A percentile compares a stretch with the other conserved stretches of the same genome.
These are phyloP conservation scores for Fonsecaea pedrosoi DNA, from an alignment of 2,329 filamentous ascomycete species.

Conservation along the genomic window DNA sequence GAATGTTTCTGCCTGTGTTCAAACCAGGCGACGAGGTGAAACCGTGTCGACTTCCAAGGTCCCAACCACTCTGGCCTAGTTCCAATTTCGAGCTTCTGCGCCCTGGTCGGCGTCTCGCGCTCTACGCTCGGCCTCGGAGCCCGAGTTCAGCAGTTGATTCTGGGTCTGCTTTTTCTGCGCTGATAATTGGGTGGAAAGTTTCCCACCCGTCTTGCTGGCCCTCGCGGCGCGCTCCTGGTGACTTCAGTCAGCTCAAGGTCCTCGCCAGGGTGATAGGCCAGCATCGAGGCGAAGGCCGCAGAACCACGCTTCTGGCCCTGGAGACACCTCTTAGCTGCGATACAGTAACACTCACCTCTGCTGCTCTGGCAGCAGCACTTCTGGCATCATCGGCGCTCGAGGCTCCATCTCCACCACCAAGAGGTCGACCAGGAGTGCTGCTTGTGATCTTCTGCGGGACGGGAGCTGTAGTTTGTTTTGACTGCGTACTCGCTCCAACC, in stretches of 20 bases:
- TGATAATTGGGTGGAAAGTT: conserved; percentile 72
- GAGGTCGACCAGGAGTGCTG: conserved; percentile 64
- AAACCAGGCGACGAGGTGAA: neutral
- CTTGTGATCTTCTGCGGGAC: conserved; percentile 48
- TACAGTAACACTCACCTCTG: conserved; percentile 68
- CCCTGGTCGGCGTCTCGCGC: conserved; percentile 69
- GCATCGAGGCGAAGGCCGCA: neutral
- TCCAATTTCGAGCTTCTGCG: conserved; percentile 32
- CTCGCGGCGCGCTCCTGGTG: conserved; percentile 69
- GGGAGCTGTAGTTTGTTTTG: conserved; percentile 58
- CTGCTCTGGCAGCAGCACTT: conserved; percentile 77
- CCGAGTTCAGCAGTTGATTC: conserved; percentile 70
- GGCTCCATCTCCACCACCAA: conserved; percentile 61
- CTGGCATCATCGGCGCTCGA: conserved; percentile 64
- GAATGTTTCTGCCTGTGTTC: neutral
- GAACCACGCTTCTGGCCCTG: neutral
- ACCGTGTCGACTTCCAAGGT: neutral
- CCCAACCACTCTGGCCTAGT: conserved; percentile 17
- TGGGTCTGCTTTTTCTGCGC: conserved; percentile 78
- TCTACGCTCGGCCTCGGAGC: conserved; percentile 69
- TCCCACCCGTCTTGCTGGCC: conserved; percentile 65
- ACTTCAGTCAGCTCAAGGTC: neutral
- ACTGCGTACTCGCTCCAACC: conserved; percentile 62
- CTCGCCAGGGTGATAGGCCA: neutral
- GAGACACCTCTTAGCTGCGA: neutral